A percentile compares a stretch with the other conserved stretches of the same genome.
phyloP scores from a whole-genome alignment of 176 grass and related monocot genomes.

The Zea mays region DNA sequence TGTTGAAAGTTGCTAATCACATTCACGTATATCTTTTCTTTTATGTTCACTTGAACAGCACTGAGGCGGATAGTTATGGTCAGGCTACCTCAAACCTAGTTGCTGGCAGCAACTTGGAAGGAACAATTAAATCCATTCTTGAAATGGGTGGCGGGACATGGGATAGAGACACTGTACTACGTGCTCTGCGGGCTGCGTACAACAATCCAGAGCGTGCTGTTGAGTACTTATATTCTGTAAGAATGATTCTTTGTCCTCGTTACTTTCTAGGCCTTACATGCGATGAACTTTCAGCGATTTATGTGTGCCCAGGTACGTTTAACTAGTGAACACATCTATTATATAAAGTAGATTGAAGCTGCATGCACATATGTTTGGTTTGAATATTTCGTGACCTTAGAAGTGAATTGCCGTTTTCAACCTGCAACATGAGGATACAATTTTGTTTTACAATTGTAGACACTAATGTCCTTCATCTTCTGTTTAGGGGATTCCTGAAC shows the following conservation, averaged over 20 bases:
- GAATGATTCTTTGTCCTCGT: conserved; percentile 30
- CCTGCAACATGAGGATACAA: background rate
- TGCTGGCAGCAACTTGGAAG: conserved; percentile 66
- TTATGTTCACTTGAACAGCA: conserved; percentile 43
- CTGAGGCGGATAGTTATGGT: conserved; percentile 61
- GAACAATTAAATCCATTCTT: conserved; percentile 75
- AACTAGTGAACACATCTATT: conserved; percentile 19
- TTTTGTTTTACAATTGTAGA: conserved; percentile 17
- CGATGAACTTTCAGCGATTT: background rate
- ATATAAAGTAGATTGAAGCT: conserved; percentile 5
- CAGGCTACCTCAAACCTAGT: conserved; percentile 82
- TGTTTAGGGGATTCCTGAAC: conserved; percentile 72
- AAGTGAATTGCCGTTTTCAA: background rate
- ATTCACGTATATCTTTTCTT: conserved; percentile 1
- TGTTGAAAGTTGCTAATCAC: background rate
- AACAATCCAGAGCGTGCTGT: conserved; percentile 94
- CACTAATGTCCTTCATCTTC: conserved; percentile 33
- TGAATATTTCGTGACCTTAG: background rate
- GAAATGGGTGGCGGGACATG: conserved; percentile 92
- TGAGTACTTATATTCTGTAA: conserved; percentile 95
- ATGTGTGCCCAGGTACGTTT: background rate
- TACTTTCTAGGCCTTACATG: conserved; percentile 7
- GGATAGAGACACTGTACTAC: conserved; percentile 78
- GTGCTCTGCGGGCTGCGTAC: conserved; percentile 75
- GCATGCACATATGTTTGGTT: conserved; percentile 6